phyloP scores from a whole-genome alignment of 306 rosid genomes.

The Luffa acutangula region DNA sequence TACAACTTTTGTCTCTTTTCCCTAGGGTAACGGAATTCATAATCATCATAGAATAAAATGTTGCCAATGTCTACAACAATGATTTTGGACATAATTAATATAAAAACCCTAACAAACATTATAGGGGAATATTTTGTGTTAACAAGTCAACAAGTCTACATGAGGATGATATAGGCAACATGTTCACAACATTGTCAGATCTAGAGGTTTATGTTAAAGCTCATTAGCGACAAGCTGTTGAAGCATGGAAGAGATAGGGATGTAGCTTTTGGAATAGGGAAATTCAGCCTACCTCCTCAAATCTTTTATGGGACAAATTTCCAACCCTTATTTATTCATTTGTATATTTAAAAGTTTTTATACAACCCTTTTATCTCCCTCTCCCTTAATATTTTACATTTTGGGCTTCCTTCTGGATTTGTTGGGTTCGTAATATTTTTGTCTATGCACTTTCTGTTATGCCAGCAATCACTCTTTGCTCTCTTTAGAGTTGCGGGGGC shows the following conservation, averaged over 20 bases:
- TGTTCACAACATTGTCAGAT: neutral
- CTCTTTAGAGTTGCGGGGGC: neutral
- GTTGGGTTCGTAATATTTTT: too few relatives aligned
- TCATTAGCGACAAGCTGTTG: neutral
- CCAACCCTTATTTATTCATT: neutral
- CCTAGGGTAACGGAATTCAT: neutral
- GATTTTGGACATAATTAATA: too few relatives aligned
- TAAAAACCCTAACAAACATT: neutral
- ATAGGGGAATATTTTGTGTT: neutral
- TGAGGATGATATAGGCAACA: neutral
- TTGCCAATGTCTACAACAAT: neutral
- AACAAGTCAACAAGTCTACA: neutral
- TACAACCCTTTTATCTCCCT: too few relatives aligned
- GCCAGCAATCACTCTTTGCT: neutral
- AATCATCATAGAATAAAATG: neutral
- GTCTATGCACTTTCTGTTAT: neutral
- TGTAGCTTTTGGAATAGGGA: too few relatives aligned
- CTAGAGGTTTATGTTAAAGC: neutral
- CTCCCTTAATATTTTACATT: too few relatives aligned
- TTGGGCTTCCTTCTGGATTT: too few relatives aligned
- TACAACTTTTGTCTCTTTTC: neutral
- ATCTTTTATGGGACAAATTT: neutral
- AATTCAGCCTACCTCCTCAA: neutral
- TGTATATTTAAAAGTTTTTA: too few relatives aligned
- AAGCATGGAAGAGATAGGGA: too few relatives aligned